These are phyloP conservation scores for Melaleuca quinquenervia DNA, from an alignment of 345 rosid genomes.

Conservation along the genomic window DNA sequence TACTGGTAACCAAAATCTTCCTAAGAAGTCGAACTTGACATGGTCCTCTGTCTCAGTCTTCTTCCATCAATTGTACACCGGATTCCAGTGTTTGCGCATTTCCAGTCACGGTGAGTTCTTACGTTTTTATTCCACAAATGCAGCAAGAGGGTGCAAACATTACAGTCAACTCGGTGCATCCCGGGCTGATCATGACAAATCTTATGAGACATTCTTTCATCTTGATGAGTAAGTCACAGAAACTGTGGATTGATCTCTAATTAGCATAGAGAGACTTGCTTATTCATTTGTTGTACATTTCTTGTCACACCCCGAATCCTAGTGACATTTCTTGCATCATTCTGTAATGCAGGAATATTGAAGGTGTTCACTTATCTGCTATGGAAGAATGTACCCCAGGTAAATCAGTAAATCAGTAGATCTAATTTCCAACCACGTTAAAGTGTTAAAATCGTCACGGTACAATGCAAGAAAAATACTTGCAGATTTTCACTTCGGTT, in stretches of 20 bases:
- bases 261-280: background rate
- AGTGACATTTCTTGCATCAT: background rate
- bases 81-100: background rate
- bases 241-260: background rate
- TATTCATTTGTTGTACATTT: background rate
- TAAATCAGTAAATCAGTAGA: constrained; percentile 1
- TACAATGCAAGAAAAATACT: background rate
- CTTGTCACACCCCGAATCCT: too few species aligned
- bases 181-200: constrained; percentile 86
- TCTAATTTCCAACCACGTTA: background rate
- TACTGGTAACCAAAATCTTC: background rate
- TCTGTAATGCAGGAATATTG: constrained; percentile 34
- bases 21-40: background rate
- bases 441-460: background rate
- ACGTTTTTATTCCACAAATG: background rate
- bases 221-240: constrained; percentile 45
- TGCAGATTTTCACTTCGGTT: background rate
- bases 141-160: constrained; percentile 78
- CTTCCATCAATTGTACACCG: background rate
- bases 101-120: background rate
- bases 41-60: background rate
- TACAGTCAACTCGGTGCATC: constrained; percentile 84
- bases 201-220: constrained; percentile 55
- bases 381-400: constrained; percentile 94
- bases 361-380: constrained; percentile 44